phyloP scores from a whole-genome alignment of 176 grass and related monocot genomes.

The Juncus inflexus region DNA sequence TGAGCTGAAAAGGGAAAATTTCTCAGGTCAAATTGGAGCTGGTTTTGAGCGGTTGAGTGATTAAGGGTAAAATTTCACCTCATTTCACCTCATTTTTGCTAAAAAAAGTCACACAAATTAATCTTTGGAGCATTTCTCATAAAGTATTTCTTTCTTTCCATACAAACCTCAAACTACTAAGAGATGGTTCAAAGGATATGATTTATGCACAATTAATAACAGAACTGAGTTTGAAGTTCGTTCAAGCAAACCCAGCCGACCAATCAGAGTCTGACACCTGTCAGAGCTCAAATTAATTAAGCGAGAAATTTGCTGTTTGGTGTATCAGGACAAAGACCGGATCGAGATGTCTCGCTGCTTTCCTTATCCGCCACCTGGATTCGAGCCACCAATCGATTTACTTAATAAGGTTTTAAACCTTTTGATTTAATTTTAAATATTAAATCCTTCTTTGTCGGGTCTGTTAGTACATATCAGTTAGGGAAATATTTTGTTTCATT shows the following conservation, averaged over 20 bases:
- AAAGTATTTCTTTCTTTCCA: not conserved
- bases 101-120: too few species aligned
- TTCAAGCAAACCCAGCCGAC: not conserved
- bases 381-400: conserved; percentile 36
- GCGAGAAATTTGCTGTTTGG: conserved; percentile 27
- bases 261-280: conserved; percentile 3
- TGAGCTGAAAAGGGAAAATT: not conserved
- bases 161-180: conserved; percentile 16
- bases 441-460: not conserved
- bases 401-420: conserved; percentile 33
- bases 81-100: too few species aligned
- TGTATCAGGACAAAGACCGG: conserved; percentile 23
- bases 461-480: not conserved
- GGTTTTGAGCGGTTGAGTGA: not conserved
- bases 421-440: conserved; percentile 3
- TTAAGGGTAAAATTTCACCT: too few species aligned
- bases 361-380: conserved; percentile 47
- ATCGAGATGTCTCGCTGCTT: conserved; percentile 53
- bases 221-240: not conserved
- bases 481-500: too few species aligned
- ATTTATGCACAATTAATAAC: conserved; percentile 6
- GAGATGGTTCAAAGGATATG: conserved; percentile 19
- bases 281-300: conserved; percentile 27
- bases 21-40: conserved; percentile 1
- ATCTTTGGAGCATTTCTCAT: conserved; percentile 14